phyloP scores from a whole-genome alignment of 495 filamentous ascomycete genomes.

The Schizothecium vesticola region DNA sequence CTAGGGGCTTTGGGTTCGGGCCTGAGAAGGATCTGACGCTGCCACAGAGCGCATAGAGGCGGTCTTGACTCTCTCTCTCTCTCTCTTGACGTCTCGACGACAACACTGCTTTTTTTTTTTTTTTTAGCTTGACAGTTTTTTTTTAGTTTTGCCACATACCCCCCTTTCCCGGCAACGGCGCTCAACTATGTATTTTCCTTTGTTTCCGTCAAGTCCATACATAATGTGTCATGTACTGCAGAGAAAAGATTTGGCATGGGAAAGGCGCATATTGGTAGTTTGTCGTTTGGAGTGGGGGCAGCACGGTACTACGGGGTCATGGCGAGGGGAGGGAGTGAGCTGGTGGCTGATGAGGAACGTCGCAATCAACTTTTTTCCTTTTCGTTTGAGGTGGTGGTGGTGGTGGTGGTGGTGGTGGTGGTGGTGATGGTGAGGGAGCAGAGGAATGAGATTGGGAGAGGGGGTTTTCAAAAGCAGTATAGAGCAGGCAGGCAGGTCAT shows the following conservation, averaged over 20 bases:
- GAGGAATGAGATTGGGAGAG: not conserved
- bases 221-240: constrained; percentile 24
- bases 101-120: constrained; percentile 6
- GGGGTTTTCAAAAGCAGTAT: not conserved
- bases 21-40: constrained; percentile 29
- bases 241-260: constrained; percentile 11
- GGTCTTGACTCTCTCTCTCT: not conserved
- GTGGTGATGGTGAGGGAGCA: not conserved
- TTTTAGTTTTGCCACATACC: constrained; percentile 3
- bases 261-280: constrained; percentile 8
- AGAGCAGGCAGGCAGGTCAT: not conserved
- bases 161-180: not conserved
- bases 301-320: not conserved
- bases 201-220: constrained; percentile 3
- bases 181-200: constrained; percentile 9
- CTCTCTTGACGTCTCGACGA: not conserved
- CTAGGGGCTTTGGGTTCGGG: constrained; percentile 29
- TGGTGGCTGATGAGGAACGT: not conserved
- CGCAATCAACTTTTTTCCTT: not conserved
- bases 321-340: not conserved
- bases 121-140: constrained; percentile 1
- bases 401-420: not conserved
- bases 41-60: constrained; percentile 40
- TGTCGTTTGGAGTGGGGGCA: not conserved
- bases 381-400: not conserved